Base-by-base conservation (phyloP, 2,329 filamentous ascomycete species). In the Westerdykella ornata region DNA sequence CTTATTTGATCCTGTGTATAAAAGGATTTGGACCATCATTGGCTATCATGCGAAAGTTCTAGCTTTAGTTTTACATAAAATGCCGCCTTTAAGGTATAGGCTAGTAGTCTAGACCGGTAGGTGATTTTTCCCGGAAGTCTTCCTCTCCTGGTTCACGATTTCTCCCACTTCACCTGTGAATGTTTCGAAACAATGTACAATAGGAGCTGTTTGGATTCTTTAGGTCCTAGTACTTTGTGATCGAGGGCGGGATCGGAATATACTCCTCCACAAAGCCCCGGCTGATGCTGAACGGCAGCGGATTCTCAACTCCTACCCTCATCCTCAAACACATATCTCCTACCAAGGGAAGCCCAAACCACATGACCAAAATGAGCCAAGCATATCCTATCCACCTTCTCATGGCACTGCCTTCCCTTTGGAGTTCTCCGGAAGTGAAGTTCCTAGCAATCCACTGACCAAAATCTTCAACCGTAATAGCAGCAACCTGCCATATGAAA, bases 381-480 rank as follows among this genome's bases (percentile, higher is more conserved):
- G 15, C n/a, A 19, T 33, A 39, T 12, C 37, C 37, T 3, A 39
- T 31, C 5, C 31, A 13, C 14, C 19, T 39, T 15, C 18, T 31
- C 2, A 33, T 33, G 15, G 22, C 9, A n/a, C 16, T 32, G 2
- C 37, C 28, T 5, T 39, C 18, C n/a, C 28, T 17, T 5, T n/a
- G 33, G 7, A 26, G 8, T 4, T 26, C 22, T 8, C 22, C 22
- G 22, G 22, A 26, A 26, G 22, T 26, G 22, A 26, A 26, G 22
- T 26, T 26, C 22, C 22, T 26, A 9, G 22, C 22, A 26, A 40
- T 2, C 31, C 38, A 42, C 30, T 38, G 36, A 3, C 42, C 33
- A 19, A 49, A 42, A 33, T 51, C 46, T 34, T 51, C 48, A 8
- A 41, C 12, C 6, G 48, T 47, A 20, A 49, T 51, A 7, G 42